Evolutionary conservation across 176 grass and related monocot genomes (phyloP).

Genomic region (Paspalum notatum): DNA sequence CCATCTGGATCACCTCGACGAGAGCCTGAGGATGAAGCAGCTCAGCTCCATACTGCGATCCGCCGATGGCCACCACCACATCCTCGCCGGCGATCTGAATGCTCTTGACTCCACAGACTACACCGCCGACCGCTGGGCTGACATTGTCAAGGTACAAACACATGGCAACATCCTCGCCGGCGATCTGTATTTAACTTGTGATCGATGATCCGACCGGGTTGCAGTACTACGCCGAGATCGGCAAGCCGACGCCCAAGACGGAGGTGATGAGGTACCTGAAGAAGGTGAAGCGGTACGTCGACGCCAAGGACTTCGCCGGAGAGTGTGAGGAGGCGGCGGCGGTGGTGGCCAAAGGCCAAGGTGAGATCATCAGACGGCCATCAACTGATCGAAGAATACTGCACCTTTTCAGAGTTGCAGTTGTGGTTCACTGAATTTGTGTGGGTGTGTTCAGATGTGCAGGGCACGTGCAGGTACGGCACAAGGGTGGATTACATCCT

Average conservation of each 20-base stretch:
- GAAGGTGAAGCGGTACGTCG: conserved; percentile 69
- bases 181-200: neutral
- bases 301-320: conserved; percentile 83
- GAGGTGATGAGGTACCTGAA: conserved; percentile 93
- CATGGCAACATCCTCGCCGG: neutral
- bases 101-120: conserved; percentile 86
- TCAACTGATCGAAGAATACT: too few relatives aligned
- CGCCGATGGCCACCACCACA: conserved; percentile 61
- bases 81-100: conserved; percentile 79
- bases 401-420: too few relatives aligned
- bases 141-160: conserved; percentile 80
- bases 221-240: conserved; percentile 88
- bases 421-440: neutral
- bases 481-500: conserved; percentile 91
- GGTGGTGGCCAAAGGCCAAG: conserved; percentile 88
- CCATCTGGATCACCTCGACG: conserved; percentile 93
- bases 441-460: conserved; percentile 56
- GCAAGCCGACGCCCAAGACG: conserved; percentile 78
- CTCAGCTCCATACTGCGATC: conserved; percentile 67
- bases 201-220: neutral
- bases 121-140: conserved; percentile 68
- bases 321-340: conserved; percentile 88
- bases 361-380: conserved; percentile 24
- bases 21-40: conserved; percentile 94
- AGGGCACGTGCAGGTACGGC: conserved; percentile 89